These are phyloP conservation scores for Globisporangium alternatum DNA, from an alignment of 352 stramenopile species.

Conservation along the genomic window DNA sequence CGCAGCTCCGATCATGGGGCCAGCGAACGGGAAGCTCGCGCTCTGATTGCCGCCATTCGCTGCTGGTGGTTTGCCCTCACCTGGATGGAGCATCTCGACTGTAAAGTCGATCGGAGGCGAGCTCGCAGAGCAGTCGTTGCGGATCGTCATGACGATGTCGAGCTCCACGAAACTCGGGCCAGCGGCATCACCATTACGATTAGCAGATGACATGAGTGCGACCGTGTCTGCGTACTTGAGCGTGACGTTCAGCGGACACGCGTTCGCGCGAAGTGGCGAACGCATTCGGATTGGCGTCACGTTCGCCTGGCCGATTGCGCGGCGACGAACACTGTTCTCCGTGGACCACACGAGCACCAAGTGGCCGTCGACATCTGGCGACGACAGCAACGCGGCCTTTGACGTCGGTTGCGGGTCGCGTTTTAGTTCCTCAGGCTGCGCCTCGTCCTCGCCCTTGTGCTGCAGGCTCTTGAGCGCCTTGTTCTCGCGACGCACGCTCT, in stretches of 20 bases:
- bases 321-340: slow-evolving; percentile 20
- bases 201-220: slow-evolving; percentile 1
- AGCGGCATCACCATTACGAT: slow-evolving; percentile 7
- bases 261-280: slow-evolving; percentile 35
- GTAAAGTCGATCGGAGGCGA: slow-evolving; percentile 71
- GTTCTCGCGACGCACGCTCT: slow-evolving; percentile 84
- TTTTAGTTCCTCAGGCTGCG: slow-evolving; percentile 8
- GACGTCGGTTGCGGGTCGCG: slow-evolving; percentile 54
- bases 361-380: slow-evolving; percentile 54
- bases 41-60: background rate
- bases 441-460: background rate
- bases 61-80: slow-evolving; percentile 49
- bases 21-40: slow-evolving; percentile 9
- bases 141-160: slow-evolving; percentile 74
- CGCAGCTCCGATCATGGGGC: slow-evolving; percentile 16
- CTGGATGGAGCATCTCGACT: slow-evolving; percentile 72
- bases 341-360: slow-evolving; percentile 71
- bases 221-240: slow-evolving; percentile 20
- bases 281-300: slow-evolving; percentile 61
- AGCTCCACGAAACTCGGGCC: slow-evolving; percentile 51
- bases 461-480: slow-evolving; percentile 54
- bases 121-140: slow-evolving; percentile 51
- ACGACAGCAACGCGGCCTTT: slow-evolving; percentile 47
- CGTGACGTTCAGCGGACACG: slow-evolving; percentile 69
- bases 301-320: slow-evolving; percentile 59